Base-by-base conservation (phyloP, 2,329 filamentous ascomycete genomes). In the Fusarium graminum region DNA sequence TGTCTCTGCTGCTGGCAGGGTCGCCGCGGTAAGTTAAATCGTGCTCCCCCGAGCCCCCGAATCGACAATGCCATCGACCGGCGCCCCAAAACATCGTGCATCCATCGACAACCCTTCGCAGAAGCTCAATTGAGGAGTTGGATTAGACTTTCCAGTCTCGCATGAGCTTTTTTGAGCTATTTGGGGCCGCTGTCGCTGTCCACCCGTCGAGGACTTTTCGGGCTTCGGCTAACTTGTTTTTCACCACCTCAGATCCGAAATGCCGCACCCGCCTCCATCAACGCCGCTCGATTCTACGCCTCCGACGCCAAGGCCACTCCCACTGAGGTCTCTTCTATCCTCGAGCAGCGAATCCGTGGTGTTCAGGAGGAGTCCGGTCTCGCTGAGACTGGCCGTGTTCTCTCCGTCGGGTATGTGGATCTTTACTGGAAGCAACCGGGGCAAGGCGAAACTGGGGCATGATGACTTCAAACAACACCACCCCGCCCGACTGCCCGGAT, bases 321-420 rank as follows among this genome's bases (percentile, higher is more conserved):
- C 76, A 99, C 94, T 78, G 95, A 99, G 88, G 94, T 98, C 77
- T 98, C 95, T 75, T 97, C 94, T 76, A 98, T 99, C 83, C 92
- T 99, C 80, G 95, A 98, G 88, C 94, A 98, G 89, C 90, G 94
- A 84, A 99, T 99, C 80, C 92, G 95, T 81, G 95, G 95, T 87
- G 93, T 98, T 75, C 92, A 97, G 84, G 95, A 98, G 86, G 95
- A 98, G 87, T 87, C 92, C 80, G 89, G 88, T 81, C 92, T 99
- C 77, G 93, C 95, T 82, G 95, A 99, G 91, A 99, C 95, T 80
- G 95, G 95, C 80, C 93, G 94, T 85, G 95, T 99, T 79, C 90
- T 99, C 77, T 97, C 94, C 79, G 93, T 99, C 83, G 94, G 94
- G 94, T 98, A 96, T 81, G 93, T 90, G 74, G 75, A 75, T 70